Evolutionary conservation across 2,329 filamentous ascomycete genomes (phyloP), one percentile per base, ranked within the genome.

Genomic region (Clathrospora elynae): DNA sequence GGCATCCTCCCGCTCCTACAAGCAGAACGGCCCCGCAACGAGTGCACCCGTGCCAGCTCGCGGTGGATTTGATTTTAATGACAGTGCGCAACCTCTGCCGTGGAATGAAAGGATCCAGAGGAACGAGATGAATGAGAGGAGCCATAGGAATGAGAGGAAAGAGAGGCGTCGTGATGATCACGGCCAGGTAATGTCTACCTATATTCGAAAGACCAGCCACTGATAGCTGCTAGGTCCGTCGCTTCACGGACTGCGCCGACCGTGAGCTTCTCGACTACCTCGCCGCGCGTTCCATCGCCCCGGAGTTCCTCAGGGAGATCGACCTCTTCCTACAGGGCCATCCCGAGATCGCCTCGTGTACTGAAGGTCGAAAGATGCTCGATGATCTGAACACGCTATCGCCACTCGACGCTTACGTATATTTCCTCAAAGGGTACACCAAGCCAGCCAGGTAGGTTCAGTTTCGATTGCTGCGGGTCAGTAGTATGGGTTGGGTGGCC

Each of bases 361-460:
- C 42, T 3, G 38, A 52, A n/a, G 51, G 52, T 2, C 51, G 32
- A 4, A 29, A 33, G 7, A 46, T 50, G 12, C 35, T 57, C 10
- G 11, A 22, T 5, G 4, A 47, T 10, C 45, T 65, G 10, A 60
- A 58, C 26, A 35, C 19, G 1, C 16, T 40, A 10, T 12, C 42
- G 5, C 59, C 62, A 3, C 40, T 64, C 2, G 37, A 57, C 2
- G 61, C 61, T 0, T 64, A 63, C 29, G 44, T 44, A 17, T 49
- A 46, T 38, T 66, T 66, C 35, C 16, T 66, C 19, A 57, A 51
- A 14, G 62, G 61, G 2, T 66, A 63, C 35, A 62, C 54, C 6
- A 45, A 52, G 11, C 62, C 62, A 20, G 61, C 61, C 3, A 49
- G 62, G 46, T 65, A 54, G 17, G 47, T 37, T 35, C 5, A 23